A percentile compares a stretch with the other conserved stretches of the same genome.
These are phyloP conservation scores for Aristolochia fimbriata DNA, from an alignment of 164 flowering plant genomes.

Conservation along the genomic window DNA sequence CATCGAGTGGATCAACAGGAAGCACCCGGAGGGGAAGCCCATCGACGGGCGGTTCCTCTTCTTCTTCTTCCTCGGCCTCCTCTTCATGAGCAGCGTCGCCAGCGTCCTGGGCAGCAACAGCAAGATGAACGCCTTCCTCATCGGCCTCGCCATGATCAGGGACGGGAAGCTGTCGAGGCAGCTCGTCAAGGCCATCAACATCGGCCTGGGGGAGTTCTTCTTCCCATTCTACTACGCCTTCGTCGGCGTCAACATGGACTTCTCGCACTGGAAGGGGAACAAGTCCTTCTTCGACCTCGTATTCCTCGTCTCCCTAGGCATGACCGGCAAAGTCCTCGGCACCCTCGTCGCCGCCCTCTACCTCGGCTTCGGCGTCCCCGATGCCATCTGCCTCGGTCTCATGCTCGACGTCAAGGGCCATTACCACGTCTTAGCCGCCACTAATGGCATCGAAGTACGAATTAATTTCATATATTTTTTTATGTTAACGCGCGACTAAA, in stretches of 20 bases:
- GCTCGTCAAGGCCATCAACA: conserved; percentile 36
- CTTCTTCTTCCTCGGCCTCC: conserved; percentile 31
- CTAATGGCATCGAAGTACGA: conserved; percentile 21
- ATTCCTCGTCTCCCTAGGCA: conserved; percentile 13
- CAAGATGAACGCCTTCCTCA: conserved; percentile 41
- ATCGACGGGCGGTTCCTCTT: conserved; percentile 50
- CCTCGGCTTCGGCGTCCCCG: conserved; percentile 41
- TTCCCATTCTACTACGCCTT: conserved; percentile 49
- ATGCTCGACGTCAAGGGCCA: conserved; percentile 55
- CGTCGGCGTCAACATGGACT: conserved; percentile 33
- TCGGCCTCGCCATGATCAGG: conserved; percentile 44
- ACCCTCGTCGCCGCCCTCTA: conserved; percentile 28
- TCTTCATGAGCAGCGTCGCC: conserved; percentile 18
- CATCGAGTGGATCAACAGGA: conserved; percentile 46
- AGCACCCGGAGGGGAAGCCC: conserved; percentile 56
- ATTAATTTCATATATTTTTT: too few species aligned
- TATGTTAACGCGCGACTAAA: too few species aligned
- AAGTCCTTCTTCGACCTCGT: conserved; percentile 3
- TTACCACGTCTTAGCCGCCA: conserved; percentile 37
- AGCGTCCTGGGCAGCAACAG: conserved; percentile 20
- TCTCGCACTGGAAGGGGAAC: not conserved
- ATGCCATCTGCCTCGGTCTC: conserved; percentile 40
- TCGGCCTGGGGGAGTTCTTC: conserved; percentile 1
- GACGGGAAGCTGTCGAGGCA: conserved; percentile 49
- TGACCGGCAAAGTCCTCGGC: conserved; percentile 42